phyloP scores from a whole-genome alignment of 139 green algal species.

The Chlamydomonas eustigma region DNA sequence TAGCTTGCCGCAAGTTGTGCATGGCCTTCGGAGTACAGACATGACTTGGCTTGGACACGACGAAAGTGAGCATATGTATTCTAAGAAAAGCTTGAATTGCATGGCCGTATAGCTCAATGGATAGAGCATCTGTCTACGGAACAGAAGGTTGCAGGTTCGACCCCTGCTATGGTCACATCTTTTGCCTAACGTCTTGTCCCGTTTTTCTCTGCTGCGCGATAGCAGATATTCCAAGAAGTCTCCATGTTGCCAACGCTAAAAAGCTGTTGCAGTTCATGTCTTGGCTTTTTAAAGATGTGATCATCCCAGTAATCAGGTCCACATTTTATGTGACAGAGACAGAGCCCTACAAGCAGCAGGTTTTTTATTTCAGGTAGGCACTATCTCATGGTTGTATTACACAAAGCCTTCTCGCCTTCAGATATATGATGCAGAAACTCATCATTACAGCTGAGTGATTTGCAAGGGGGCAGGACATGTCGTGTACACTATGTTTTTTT shows the following conservation, averaged over 20 bases:
- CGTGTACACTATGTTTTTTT: neutral
- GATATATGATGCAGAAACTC: neutral
- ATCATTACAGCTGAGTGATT: neutral
- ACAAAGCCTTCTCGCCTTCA: neutral
- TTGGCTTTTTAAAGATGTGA: conserved; percentile 68
- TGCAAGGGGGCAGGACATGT: no score
- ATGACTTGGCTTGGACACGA: conserved; percentile 41
- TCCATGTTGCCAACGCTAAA: neutral
- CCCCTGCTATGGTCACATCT: no score
- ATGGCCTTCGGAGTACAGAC: conserved; percentile 36
- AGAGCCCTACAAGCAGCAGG: conserved; percentile 67
- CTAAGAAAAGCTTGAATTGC: no score
- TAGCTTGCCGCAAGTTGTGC: conserved; percentile 51
- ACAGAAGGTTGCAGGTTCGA: no score
- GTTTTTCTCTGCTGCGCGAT: no score
- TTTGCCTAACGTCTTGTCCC: no score
- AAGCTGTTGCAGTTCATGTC: neutral
- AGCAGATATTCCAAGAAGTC: conserved; percentile 5
- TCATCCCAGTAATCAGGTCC: conserved; percentile 74
- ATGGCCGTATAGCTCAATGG: no score
- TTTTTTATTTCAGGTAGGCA: conserved; percentile 40
- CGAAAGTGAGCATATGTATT: neutral
- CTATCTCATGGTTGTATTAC: neutral
- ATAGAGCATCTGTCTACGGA: no score
- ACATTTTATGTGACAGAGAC: conserved; percentile 90